Percentiles rank a stretch among this genome's conserved stretches.
phyloP scores from a whole-genome alignment of 495 filamentous ascomycete species.

The Lepidopterella palustris region DNA sequence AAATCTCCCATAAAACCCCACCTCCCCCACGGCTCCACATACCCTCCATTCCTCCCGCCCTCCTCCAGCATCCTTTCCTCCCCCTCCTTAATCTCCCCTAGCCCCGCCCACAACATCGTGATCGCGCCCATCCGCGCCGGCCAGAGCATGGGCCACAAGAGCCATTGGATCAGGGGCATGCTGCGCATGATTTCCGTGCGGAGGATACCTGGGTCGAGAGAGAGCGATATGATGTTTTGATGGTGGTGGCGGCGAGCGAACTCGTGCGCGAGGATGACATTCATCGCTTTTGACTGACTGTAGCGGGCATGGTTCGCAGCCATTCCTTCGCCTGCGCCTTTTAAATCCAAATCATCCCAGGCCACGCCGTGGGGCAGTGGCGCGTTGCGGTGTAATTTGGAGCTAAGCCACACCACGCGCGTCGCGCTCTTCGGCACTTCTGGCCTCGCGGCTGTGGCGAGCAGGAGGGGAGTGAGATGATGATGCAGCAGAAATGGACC shows the following conservation, averaged over 20 bases:
- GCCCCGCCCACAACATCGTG: background rate
- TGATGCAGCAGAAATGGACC: slow-evolving; percentile 41
- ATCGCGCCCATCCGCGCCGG: background rate
- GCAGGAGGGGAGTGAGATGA: slow-evolving; percentile 28
- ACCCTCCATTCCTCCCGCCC: background rate
- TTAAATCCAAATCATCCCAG: background rate
- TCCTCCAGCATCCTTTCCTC: background rate
- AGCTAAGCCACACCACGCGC: background rate
- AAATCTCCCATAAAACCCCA: background rate
- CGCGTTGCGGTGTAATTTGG: background rate
- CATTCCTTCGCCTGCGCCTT: background rate
- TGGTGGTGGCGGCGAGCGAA: background rate
- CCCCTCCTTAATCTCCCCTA: background rate
- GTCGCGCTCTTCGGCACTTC: background rate
- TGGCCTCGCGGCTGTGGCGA: background rate
- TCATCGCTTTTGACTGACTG: background rate
- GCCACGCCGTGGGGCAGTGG: background rate
- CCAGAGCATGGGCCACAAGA: background rate
- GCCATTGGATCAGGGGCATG: background rate
- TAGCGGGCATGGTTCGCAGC: background rate
- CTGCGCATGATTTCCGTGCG: background rate
- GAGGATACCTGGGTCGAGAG: background rate
- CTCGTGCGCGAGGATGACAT: background rate
- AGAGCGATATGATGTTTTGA: background rate
- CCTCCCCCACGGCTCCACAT: background rate